phyloP scores from a whole-genome alignment of 371 early-diverging fungal genomes.

The Entomophthora muscae region DNA sequence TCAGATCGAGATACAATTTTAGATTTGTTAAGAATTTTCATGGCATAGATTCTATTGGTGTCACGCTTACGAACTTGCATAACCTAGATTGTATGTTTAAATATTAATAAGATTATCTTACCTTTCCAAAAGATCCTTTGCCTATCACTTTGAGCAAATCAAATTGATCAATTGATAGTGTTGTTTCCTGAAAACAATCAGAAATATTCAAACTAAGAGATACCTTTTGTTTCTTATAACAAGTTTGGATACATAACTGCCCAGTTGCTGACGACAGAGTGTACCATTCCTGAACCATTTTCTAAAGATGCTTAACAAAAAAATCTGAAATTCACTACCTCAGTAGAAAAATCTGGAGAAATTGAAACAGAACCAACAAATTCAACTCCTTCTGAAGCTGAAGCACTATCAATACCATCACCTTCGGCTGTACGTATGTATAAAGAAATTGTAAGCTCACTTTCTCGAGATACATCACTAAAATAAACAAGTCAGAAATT shows the following conservation, averaged over 20 bases:
- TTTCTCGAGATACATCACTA: constrained; percentile 78
- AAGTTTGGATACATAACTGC: constrained; percentile 40
- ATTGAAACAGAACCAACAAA: constrained; percentile 49
- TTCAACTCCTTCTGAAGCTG: constrained; percentile 27
- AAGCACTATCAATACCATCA: constrained; percentile 22
- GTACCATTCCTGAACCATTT: constrained; percentile 35
- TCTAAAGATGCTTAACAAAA: constrained; percentile 10
- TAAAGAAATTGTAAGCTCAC: constrained; percentile 65
- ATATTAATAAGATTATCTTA: constrained; percentile 11
- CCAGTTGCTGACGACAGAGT: constrained; percentile 39
- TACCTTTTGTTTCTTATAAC: constrained; percentile 46
- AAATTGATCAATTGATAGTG: constrained; percentile 77
- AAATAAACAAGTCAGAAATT: not conserved
- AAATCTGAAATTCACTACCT: constrained; percentile 10
- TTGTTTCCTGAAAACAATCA: constrained; percentile 20
- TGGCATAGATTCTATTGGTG: constrained; percentile 88
- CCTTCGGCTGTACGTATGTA: constrained; percentile 44
- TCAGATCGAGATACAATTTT: constrained; percentile 82
- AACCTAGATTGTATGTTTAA: constrained; percentile 23
- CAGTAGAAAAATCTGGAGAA: constrained; percentile 39
- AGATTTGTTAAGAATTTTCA: constrained; percentile 93
- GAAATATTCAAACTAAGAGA: constrained; percentile 8
- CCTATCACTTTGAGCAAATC: constrained; percentile 90
- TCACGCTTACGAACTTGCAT: constrained; percentile 90
- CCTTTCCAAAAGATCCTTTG: constrained; percentile 92